Evolutionary conservation across 441 rosid species (phyloP).

Genomic region (Croton setiger): DNA sequence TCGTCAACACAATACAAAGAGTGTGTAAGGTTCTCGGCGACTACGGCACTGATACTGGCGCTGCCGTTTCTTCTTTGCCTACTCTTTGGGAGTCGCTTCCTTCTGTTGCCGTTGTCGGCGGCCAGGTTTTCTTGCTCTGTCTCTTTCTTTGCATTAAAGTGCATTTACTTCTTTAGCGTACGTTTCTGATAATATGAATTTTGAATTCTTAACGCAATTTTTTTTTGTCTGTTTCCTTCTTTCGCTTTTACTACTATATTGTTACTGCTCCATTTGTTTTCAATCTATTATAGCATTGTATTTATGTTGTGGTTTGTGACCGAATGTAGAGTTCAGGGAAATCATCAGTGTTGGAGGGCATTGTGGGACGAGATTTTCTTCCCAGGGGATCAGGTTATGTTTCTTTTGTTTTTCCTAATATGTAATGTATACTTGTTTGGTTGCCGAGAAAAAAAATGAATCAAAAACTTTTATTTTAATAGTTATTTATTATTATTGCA

Average conservation of each 20-base stretch:
- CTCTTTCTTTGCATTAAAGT: neutral
- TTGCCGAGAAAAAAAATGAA: constrained; percentile 4
- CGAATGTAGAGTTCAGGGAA: constrained; percentile 77
- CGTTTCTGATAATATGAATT: neutral
- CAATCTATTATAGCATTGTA: too few species aligned
- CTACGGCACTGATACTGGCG: constrained; percentile 45
- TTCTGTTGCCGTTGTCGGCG: constrained; percentile 86
- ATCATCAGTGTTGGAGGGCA: constrained; percentile 86
- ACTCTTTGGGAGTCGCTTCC: constrained; percentile 98
- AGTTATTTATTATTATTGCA: neutral
- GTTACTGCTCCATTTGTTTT: too few species aligned
- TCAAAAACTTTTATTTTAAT: neutral
- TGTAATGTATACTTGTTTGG: constrained; percentile 15
- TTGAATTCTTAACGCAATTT: neutral
- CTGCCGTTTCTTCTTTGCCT: constrained; percentile 48
- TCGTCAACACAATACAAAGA: constrained; percentile 75
- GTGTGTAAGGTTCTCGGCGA: constrained; percentile 91
- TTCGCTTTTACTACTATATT: too few species aligned
- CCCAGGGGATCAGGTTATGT: constrained; percentile 82
- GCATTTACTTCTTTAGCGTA: neutral
- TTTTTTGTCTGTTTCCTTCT: too few species aligned
- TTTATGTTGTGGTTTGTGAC: neutral
- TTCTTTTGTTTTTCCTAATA: neutral
- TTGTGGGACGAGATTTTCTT: constrained; percentile 85
- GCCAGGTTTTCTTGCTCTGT: constrained; percentile 51